Conservation (phyloP, 2,329 filamentous ascomycete species). For the Nigrospora sphaerica region DNA sequence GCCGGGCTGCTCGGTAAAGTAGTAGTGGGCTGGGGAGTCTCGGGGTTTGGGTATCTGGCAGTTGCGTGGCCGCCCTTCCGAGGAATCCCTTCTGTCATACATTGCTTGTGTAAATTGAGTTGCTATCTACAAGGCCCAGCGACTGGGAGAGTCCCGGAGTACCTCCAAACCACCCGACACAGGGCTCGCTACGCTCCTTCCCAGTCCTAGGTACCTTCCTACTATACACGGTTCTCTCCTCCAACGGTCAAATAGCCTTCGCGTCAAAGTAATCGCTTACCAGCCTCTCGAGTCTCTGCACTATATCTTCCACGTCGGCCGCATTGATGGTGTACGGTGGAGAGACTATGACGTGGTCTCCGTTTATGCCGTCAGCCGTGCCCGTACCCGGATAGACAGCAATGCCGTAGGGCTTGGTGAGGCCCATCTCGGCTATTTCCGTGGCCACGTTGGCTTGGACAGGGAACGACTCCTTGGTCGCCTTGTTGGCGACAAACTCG, state of each 20-base stretch:
- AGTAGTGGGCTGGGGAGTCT: no score
- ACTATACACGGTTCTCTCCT: no score
- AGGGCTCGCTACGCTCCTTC: no score
- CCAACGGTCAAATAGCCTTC: background rate
- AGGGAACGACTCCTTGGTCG: slow-evolving; percentile 28
- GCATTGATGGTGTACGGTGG: slow-evolving; percentile 60
- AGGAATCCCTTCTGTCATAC: no score
- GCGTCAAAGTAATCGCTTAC: slow-evolving; percentile 40
- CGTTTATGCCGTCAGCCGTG: slow-evolving; percentile 49
- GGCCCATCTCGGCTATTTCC: slow-evolving; percentile 22
- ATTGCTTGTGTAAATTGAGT: no score
- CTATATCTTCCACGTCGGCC: slow-evolving; percentile 49
- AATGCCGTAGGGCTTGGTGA: slow-evolving; percentile 25
- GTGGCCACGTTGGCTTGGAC: slow-evolving; percentile 19
- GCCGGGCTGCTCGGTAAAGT: no score
- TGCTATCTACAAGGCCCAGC: no score
- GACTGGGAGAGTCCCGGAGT: no score
- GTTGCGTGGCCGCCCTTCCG: no score
- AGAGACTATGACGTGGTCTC: slow-evolving; percentile 64
- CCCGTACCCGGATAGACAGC: slow-evolving; percentile 57
- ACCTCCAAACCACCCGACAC: no score
- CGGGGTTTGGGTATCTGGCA: no score
- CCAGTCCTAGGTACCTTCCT: no score
- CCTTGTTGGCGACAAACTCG: slow-evolving; percentile 35
- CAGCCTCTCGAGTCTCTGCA: slow-evolving; percentile 40